A percentile compares a stretch with the other conserved stretches of the same genome.
Evolutionary conservation across 768 basidiomycete genomes (phyloP).

Genomic region (Leccinum obscurum): DNA sequence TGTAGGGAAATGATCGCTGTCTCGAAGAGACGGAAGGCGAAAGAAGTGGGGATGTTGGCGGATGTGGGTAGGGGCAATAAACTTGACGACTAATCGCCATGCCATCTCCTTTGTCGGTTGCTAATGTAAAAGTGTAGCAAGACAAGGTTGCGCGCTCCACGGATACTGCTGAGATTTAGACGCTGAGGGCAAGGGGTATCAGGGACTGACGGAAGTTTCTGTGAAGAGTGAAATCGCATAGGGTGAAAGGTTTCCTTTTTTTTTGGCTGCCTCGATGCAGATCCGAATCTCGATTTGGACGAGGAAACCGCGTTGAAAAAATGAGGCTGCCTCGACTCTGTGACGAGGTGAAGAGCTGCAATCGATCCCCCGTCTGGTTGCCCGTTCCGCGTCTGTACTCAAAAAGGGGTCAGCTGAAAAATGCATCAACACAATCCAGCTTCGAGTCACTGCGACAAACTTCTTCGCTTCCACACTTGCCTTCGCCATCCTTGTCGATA

Average conservation of each 20-base stretch:
- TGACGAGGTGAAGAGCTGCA: conserved; percentile 38
- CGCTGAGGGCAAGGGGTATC: neutral
- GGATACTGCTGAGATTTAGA: neutral
- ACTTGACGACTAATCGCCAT: conserved; percentile 1
- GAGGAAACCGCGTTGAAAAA: conserved; percentile 27
- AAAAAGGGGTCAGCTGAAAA: conserved; percentile 29
- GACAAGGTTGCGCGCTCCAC: neutral
- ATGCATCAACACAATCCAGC: conserved; percentile 4
- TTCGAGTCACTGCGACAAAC: neutral
- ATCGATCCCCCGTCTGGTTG: conserved; percentile 13
- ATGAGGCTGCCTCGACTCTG: conserved; percentile 39
- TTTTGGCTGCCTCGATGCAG: conserved; percentile 26
- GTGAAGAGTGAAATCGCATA: neutral
- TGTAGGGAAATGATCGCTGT: conserved; percentile 76
- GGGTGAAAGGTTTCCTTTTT: conserved; percentile 16
- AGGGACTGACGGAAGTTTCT: neutral
- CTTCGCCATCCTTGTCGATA: conserved; percentile 5
- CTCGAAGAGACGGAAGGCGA: conserved; percentile 64
- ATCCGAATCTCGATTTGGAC: conserved; percentile 28
- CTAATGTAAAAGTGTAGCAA: conserved; percentile 1
- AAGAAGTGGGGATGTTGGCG: conserved; percentile 16
- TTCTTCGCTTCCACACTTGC: neutral
- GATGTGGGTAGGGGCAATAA: neutral
- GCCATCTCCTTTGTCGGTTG: conserved; percentile 13
- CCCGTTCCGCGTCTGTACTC: conserved; percentile 26